Evolutionary conservation across 2,329 filamentous ascomycete genomes (phyloP).

Genomic region (Monosporascus sp.): DNA sequence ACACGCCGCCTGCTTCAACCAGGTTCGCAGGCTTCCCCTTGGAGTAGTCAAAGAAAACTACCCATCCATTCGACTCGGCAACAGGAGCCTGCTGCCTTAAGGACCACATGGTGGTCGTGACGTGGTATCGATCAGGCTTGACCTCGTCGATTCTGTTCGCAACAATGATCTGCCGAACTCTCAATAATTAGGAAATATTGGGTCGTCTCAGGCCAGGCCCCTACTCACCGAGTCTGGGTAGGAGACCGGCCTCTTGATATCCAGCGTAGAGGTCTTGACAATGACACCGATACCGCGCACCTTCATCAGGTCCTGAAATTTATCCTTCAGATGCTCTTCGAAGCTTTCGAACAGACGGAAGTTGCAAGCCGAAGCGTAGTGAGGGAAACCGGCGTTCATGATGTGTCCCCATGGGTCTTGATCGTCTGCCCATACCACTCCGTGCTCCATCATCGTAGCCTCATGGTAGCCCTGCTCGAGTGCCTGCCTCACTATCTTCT

Average conservation of each 20-base stretch:
- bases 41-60: constrained; percentile 11
- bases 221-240: constrained; percentile 10
- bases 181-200: neutral
- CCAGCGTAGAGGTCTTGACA: constrained; percentile 4
- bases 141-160: constrained; percentile 8
- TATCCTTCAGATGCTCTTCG: constrained; percentile 10
- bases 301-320: constrained; percentile 9
- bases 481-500: constrained; percentile 4
- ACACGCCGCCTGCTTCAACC: constrained; percentile 6
- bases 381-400: constrained; percentile 8
- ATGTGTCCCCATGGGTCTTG: constrained; percentile 10
- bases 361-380: constrained; percentile 5
- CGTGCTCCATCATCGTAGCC: constrained; percentile 9
- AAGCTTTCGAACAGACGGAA: constrained; percentile 10
- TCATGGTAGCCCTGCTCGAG: constrained; percentile 8
- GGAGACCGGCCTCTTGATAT: constrained; percentile 8
- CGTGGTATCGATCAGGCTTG: constrained; percentile 9
- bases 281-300: constrained; percentile 8
- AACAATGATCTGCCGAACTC: constrained; percentile 8
- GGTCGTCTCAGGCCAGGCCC: too few relatives aligned
- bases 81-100: constrained; percentile 6
- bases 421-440: constrained; percentile 10
- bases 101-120: constrained; percentile 9
- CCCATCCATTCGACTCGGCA: constrained; percentile 8
- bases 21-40: constrained; percentile 7